These are phyloP conservation scores for Neofusicoccum sp. DNA, from an alignment of 2,329 filamentous ascomycete species.

Conservation along the genomic window DNA sequence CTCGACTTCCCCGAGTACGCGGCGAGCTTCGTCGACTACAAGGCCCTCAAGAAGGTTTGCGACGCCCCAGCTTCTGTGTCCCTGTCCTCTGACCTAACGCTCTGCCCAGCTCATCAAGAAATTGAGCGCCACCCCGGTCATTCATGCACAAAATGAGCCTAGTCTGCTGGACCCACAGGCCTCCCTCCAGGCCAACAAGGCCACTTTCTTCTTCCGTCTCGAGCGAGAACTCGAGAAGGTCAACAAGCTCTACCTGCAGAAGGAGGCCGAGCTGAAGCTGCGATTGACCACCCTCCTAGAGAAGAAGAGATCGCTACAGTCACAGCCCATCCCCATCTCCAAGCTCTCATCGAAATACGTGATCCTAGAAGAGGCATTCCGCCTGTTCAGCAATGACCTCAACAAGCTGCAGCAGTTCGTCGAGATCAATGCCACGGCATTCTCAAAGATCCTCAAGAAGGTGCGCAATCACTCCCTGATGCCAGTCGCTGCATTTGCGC, in stretches of 20 bases:
- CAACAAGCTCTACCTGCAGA: constrained; percentile 96
- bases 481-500: background rate
- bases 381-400: constrained; percentile 93
- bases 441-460: constrained; percentile 99
- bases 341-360: constrained; percentile 92
- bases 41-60: constrained; percentile 93
- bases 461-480: constrained; percentile 43
- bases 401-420: constrained; percentile 99
- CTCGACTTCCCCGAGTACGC: constrained; percentile 99
- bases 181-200: constrained; percentile 93
- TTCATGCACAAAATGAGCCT: constrained; percentile 72
- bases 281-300: constrained; percentile 89
- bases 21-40: constrained; percentile 98
- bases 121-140: constrained; percentile 85
- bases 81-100: constrained; percentile 24
- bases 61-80: constrained; percentile 12
- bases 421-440: constrained; percentile 95
- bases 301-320: constrained; percentile 90
- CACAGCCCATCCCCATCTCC: constrained; percentile 73
- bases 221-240: constrained; percentile 98
- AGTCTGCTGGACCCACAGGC: constrained; percentile 72
- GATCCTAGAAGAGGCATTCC: constrained; percentile 92
- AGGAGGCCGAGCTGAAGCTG: constrained; percentile 97
- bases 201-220: constrained; percentile 97
- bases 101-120: constrained; percentile 88